Conservation (phyloP, 306 rosid species). For the Dryas drummondii region DNA sequence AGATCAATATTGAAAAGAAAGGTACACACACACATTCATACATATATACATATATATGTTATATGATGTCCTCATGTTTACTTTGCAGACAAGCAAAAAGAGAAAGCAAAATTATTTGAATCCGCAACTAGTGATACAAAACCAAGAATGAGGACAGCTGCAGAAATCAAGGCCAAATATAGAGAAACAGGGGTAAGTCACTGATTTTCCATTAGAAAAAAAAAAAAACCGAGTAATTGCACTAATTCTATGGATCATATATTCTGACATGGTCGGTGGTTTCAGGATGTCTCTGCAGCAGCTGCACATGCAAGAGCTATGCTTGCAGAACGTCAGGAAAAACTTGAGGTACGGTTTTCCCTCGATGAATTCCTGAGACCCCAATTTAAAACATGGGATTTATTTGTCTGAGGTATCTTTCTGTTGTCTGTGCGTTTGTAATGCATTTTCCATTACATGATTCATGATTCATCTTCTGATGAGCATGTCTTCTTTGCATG, state of each 20-base stretch:
- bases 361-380: not conserved
- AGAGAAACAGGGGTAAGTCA: conserved; percentile 48
- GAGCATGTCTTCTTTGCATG: conserved; percentile 19
- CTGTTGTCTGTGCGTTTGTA: not conserved
- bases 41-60: conserved; percentile 15
- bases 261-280: conserved; percentile 29
- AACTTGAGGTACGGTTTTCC: conserved; percentile 57
- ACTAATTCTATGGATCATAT: conserved; percentile 23
- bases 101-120: conserved; percentile 58
- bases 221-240: not conserved
- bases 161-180: conserved; percentile 87
- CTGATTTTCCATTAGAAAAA: not conserved
- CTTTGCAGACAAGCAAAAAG: conserved; percentile 57
- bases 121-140: conserved; percentile 42
- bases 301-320: conserved; percentile 78
- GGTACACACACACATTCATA: conserved; percentile 34
- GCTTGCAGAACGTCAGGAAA: conserved; percentile 70
- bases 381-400: not conserved
- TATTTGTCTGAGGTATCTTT: not conserved
- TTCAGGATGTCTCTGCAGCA: conserved; percentile 73
- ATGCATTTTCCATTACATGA: conserved; percentile 5
- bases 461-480: conserved; percentile 4
- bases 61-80: conserved; percentile 25
- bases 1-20: conserved; percentile 43
- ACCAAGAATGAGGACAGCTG: conserved; percentile 70